Evolutionary conservation across 1,139 yeast genomes (phyloP), one percentile per base, ranked within the genome.

Genomic region (Pichia sp.): DNA sequence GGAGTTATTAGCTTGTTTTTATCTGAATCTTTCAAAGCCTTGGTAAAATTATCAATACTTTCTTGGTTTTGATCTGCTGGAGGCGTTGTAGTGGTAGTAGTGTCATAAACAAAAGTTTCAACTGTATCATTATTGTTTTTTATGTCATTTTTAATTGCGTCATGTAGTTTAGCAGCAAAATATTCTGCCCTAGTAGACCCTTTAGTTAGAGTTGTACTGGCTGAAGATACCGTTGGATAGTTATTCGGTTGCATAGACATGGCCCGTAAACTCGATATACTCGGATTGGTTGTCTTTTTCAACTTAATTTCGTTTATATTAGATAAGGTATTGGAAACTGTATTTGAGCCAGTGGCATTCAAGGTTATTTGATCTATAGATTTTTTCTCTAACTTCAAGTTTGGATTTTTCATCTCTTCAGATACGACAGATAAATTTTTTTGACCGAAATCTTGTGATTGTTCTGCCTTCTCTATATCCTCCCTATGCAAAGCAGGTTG

Each of bases 101-200:
- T 76, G 56, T 89, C 97, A 61, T 90, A 90, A 11, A 90, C 96
- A 70, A 90, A 90, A 1, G 96, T 87, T 62, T 92, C 97, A 55
- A 89, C 96, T 36, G 90, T 80, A 61, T 87, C 97, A 35, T 90
- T 82, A 20, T 54, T 50, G 39, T 84, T 78, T 49, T 85, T 89
- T 26, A 78, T 87, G 56, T 87, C 96, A 55, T 87, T 96, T 32
- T 55, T 60, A 8, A 90, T 95, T 1, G 97, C 97, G 52, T 89
- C 82, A 7, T 97, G 97, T 51, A 90, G 69, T 56, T 84, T 84
- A 0, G 97, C 97, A 11, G 97, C 97, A 65, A 90, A 90, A 48
- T 87, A 80, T 58, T 90, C 97, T 0, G 96, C 92, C 59, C 89
- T 77, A 5, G 95, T 36, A 66, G 74, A 53, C 53, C 60, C 55